Conservation (phyloP, 805 yeast genomes). For the Yamadazyma scolyti region DNA sequence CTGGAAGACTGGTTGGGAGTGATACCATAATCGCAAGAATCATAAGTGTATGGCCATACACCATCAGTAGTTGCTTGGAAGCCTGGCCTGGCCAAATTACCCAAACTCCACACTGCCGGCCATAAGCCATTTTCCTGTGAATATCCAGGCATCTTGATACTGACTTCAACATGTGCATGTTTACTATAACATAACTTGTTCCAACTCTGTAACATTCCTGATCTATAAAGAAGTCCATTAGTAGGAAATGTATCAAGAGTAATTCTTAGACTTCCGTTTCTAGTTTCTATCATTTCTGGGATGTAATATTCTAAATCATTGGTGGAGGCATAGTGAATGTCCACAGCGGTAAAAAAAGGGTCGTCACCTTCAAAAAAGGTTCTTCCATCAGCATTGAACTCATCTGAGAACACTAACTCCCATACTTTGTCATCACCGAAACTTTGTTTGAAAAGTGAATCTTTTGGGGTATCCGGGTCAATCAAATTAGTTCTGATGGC, state of each 20-base stretch:
- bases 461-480: conserved; percentile 68
- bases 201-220: conserved; percentile 37
- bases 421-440: conserved; percentile 20
- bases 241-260: conserved; percentile 30
- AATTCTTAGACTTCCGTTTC: conserved; percentile 27
- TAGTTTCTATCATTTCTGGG: conserved; percentile 34
- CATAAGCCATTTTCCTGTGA: conserved; percentile 30
- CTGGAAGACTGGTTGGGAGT: conserved; percentile 37
- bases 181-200: conserved; percentile 32
- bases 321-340: conserved; percentile 34
- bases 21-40: conserved; percentile 34
- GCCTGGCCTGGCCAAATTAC: conserved; percentile 36
- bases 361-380: conserved; percentile 38
- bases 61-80: conserved; percentile 34
- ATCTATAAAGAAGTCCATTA: conserved; percentile 25
- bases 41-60: conserved; percentile 38
- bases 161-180: conserved; percentile 24
- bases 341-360: conserved; percentile 34
- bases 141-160: conserved; percentile 28
- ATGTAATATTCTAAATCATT: conserved; percentile 37
- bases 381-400: conserved; percentile 35
- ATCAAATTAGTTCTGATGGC: conserved; percentile 61
- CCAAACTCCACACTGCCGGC: conserved; percentile 40
- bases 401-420: conserved; percentile 35
- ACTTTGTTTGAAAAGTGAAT: conserved; percentile 47